phyloP scores from a whole-genome alignment of 208 protist species.

The Crithidia bombi region DNA sequence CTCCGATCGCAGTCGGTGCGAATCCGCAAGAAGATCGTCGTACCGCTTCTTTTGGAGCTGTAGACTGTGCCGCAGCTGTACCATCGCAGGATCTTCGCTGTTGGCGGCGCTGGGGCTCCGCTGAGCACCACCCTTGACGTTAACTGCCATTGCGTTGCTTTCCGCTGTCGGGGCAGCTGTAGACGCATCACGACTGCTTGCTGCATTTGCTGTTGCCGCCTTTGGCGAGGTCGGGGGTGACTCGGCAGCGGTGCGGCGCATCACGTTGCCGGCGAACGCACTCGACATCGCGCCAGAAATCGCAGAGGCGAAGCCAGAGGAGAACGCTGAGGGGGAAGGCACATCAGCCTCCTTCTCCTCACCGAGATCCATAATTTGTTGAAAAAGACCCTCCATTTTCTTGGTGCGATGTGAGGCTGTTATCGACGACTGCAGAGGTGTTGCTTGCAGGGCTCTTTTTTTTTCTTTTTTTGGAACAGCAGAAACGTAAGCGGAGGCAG shows the following conservation, averaged over 20 bases:
- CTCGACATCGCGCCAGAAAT: constrained; percentile 14
- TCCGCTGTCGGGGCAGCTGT: background rate
- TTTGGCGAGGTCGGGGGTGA: background rate
- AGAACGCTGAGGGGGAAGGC: background rate
- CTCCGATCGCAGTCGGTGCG: constrained; percentile 35
- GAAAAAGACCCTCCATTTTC: constrained; percentile 19
- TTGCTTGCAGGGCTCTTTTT: background rate
- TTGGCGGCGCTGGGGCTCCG: background rate
- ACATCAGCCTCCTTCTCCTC: constrained; percentile 12
- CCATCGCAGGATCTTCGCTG: constrained; percentile 1
- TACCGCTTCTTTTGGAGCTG: constrained; percentile 39
- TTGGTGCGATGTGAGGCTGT: background rate
- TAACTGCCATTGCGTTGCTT: background rate
- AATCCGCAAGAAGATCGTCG: constrained; percentile 36
- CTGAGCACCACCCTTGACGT: background rate
- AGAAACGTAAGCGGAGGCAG: no score
- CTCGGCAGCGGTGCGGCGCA: background rate
- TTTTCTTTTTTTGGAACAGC: background rate
- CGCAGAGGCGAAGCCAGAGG: constrained; percentile 9
- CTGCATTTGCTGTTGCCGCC: background rate
- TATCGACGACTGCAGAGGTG: background rate
- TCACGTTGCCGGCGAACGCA: constrained; percentile 1
- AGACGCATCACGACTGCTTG: background rate
- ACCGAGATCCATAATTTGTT: constrained; percentile 17
- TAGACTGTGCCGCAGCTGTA: constrained; percentile 28